phyloP scores from a whole-genome alignment of 345 rosid species.

The Eucalyptus viminalis region DNA sequence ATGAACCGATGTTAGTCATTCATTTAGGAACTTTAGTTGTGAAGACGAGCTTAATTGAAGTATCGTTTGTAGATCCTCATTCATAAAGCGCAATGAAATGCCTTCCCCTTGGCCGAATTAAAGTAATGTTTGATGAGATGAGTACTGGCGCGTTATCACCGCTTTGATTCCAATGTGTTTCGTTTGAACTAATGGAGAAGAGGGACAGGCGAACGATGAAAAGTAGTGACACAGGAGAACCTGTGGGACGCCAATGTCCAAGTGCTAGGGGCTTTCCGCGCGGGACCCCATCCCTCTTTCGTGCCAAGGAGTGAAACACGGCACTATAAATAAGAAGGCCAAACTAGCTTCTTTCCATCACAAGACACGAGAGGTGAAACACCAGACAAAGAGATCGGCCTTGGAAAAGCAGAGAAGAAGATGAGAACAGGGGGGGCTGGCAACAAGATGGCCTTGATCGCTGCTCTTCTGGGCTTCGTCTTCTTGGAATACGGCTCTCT shows the following conservation, averaged over 20 bases:
- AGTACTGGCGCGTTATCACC: background rate
- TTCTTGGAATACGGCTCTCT: background rate
- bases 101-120: background rate
- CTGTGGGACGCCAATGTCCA: background rate
- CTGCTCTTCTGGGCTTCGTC: background rate
- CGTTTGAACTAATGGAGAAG: background rate
- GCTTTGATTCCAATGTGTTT: background rate
- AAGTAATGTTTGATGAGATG: background rate
- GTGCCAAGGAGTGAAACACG: background rate
- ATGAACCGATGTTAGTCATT: background rate
- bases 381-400: background rate
- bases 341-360: background rate
- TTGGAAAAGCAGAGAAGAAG: background rate
- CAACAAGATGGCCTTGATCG: background rate
- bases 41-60: background rate
- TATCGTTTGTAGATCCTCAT: background rate
- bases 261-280: background rate
- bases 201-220: background rate
- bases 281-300: background rate
- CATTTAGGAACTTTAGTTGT: background rate
- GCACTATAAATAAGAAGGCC: background rate
- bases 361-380: background rate
- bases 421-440: background rate
- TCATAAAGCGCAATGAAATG: background rate
- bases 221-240: background rate